Percentiles rank a stretch among this genome's conserved stretches.
phyloP scores from a whole-genome alignment of 208 protist genomes.

The Crithidia thermophila region DNA sequence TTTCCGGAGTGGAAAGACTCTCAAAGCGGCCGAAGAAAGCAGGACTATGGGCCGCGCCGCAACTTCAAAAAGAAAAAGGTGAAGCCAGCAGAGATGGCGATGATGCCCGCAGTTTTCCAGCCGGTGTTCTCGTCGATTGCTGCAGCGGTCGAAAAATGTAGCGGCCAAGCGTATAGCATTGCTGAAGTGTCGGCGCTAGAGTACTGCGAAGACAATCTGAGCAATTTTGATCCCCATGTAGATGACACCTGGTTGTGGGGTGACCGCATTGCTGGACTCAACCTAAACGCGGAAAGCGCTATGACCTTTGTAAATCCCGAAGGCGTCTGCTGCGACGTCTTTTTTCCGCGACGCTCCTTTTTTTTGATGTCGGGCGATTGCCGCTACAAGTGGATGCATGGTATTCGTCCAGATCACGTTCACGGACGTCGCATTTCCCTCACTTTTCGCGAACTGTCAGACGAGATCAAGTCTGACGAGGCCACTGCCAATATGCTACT shows the following conservation, averaged over 20 bases:
- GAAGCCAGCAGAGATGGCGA: constrained; percentile 42
- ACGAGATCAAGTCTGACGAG: constrained; percentile 38
- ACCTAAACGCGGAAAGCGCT: constrained; percentile 61
- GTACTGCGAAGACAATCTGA: constrained; percentile 55
- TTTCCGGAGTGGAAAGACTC: constrained; percentile 79
- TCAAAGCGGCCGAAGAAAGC: constrained; percentile 87
- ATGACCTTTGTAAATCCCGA: constrained; percentile 85
- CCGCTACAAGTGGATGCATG: constrained; percentile 89
- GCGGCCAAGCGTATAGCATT: constrained; percentile 39
- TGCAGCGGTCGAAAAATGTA: constrained; percentile 30
- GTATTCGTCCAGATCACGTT: constrained; percentile 73
- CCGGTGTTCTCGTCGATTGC: constrained; percentile 37
- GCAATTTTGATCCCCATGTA: constrained; percentile 88
- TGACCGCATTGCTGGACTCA: constrained; percentile 76
- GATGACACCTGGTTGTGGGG: constrained; percentile 94
- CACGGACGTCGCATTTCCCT: constrained; percentile 73
- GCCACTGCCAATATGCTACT: constrained; percentile 36
- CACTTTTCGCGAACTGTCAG: constrained; percentile 78
- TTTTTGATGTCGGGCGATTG: constrained; percentile 77
- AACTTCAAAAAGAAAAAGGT: constrained; percentile 92
- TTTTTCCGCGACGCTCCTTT: constrained; percentile 65
- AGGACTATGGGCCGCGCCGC: constrained; percentile 80
- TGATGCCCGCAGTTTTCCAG: constrained; percentile 65
- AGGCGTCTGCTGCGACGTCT: constrained; percentile 58
- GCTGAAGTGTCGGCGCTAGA: constrained; percentile 81